Evolutionary conservation across 2,329 filamentous ascomycete species (phyloP).

Genomic region (Sordariomycetes sp.): DNA sequence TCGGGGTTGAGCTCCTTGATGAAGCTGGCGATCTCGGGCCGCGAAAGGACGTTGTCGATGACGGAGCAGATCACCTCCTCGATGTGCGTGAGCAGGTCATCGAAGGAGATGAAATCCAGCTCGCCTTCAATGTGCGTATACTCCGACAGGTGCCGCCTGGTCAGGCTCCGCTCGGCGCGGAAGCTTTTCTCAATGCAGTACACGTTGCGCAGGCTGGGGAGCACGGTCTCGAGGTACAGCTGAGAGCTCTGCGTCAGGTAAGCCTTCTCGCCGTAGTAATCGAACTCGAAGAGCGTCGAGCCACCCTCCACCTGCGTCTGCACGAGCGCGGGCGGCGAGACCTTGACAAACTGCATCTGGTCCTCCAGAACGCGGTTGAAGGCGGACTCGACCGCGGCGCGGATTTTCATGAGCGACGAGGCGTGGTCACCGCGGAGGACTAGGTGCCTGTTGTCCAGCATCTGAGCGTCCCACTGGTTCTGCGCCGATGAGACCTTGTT

Average conservation of each 20-base stretch:
- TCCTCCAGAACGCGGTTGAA: constrained; percentile 75
- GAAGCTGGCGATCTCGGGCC: constrained; percentile 60
- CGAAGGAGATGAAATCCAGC: constrained; percentile 89
- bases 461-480: constrained; percentile 45
- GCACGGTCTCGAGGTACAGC: constrained; percentile 90
- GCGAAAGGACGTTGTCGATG: constrained; percentile 63
- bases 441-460: constrained; percentile 76
- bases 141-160: constrained; percentile 86
- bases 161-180: constrained; percentile 93
- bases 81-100: constrained; percentile 76
- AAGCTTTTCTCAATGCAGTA: constrained; percentile 99
- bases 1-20: constrained; percentile 85
- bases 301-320: constrained; percentile 94
- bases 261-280: constrained; percentile 81
- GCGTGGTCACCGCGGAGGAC: constrained; percentile 75
- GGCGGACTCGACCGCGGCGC: constrained; percentile 68
- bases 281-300: constrained; percentile 78
- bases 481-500: constrained; percentile 49
- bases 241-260: constrained; percentile 96
- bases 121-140: constrained; percentile 97
- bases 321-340: constrained; percentile 81
- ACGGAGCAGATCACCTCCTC: constrained; percentile 83
- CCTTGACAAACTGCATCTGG: constrained; percentile 60
- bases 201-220: constrained; percentile 84
- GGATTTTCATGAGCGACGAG: constrained; percentile 79